Percentiles rank a stretch among this genome's conserved stretches.
These are phyloP conservation scores for Thalassiosira tumida DNA, from an alignment of 352 stramenopile species.

Conservation along the genomic window DNA sequence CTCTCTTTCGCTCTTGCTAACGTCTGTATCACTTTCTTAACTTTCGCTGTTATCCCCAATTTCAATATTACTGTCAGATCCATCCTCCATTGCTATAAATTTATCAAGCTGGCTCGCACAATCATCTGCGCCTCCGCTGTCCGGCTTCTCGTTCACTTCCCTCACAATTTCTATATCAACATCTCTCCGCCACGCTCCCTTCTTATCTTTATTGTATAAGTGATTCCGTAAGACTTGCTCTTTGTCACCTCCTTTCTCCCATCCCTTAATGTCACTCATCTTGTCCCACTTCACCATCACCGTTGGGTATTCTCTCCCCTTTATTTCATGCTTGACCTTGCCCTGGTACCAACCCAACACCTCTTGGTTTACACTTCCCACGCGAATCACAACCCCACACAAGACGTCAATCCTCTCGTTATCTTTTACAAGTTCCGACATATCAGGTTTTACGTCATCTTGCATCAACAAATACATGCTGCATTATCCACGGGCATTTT, in stretches of 20 bases:
- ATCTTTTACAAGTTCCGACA: neutral
- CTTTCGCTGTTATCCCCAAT: no score
- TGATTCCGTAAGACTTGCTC: neutral
- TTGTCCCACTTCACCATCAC: neutral
- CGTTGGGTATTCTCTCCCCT: neutral
- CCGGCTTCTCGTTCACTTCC: no score
- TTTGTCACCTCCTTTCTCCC: neutral
- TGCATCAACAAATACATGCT: neutral
- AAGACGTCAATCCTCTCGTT: neutral
- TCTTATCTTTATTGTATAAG: neutral
- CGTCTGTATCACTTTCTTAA: no score
- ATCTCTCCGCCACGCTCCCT: neutral
- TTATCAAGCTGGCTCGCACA: no score
- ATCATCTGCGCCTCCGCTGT: no score
- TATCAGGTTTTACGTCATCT: neutral
- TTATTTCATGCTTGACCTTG: neutral
- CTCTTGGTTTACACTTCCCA: neutral
- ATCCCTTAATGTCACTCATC: neutral
- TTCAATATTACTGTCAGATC: no score
- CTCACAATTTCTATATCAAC: neutral
- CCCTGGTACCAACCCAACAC: neutral
- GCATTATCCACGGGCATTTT: neutral
- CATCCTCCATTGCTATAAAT: no score
- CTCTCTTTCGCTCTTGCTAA: no score
- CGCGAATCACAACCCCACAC: neutral